Evolutionary conservation across 2,329 filamentous ascomycete genomes (phyloP), one percentile per base, ranked within the genome.

Genomic region (Colletotrichum salicis): DNA sequence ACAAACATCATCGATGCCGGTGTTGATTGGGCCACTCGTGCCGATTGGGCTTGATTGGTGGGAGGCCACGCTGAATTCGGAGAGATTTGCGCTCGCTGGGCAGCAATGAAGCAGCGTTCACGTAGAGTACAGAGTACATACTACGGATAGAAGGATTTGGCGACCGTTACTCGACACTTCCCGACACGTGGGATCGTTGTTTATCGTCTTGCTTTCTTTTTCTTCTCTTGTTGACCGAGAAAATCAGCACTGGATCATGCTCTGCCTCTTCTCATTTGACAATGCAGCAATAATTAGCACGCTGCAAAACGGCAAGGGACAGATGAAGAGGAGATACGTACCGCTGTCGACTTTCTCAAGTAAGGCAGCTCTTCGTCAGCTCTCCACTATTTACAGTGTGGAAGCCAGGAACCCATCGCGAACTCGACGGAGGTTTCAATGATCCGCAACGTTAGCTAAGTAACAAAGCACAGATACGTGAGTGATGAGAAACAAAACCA

Each of bases 401-500:
- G 35, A 24, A 45, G n/a, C 52, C 37, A 41, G 55, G 52, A 52
- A 61, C 19, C 15, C 7, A 4, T 59, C 37, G 57, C 22, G 12
- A 60, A 27, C 19, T 45, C 35, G 29, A 24, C 55, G 52, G 59
- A 12, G n/a, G 15, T 54, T 33, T 54, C 41, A 29, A 59, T 13
- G 60, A 56, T n/a, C 57, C 19, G 37, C 58, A 41, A 27, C 41
- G 41, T 7, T 10, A 48, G 41, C 41, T 19, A 41, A 3, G 37
- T 41, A 41, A 19, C 37, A 41, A 33, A 51, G 27, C n/a, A 41
- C 22, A 41, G 19, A 12, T 52, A 35, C 24, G 10, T 48, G 37
- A 41, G 41, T 54, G 35, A 19, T 58, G 54, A 41, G 69, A 71
- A 71, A 71, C 69, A 68, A 67, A 70, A 13, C 58, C 27, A 8